Conservation (phyloP, 176 grass and related monocot species). For the Raddia distichophylla region DNA sequence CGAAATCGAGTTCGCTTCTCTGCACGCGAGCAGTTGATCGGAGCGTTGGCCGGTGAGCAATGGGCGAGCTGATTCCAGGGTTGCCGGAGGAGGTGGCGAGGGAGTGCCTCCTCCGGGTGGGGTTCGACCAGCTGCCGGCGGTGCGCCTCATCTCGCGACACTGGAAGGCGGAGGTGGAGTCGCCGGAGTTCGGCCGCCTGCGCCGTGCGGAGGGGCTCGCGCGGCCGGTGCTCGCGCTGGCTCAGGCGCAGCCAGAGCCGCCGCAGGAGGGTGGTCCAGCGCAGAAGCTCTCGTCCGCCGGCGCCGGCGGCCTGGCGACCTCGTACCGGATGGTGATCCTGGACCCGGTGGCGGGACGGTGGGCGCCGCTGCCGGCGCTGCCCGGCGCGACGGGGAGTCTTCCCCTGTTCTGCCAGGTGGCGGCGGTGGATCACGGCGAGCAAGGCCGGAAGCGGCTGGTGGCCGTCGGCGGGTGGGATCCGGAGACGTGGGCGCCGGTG, state of each 20-base stretch:
- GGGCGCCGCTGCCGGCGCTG: slow-evolving; percentile 52
- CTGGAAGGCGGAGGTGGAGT: slow-evolving; percentile 82
- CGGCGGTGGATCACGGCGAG: slow-evolving; percentile 38
- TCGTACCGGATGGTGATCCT: slow-evolving; percentile 61
- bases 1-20: not conserved
- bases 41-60: not conserved
- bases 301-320: slow-evolving; percentile 17
- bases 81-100: slow-evolving; percentile 82
- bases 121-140: slow-evolving; percentile 62
- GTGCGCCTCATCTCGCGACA: slow-evolving; percentile 67
- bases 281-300: slow-evolving; percentile 19
- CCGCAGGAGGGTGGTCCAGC: not conserved
- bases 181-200: slow-evolving; percentile 50
- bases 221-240: slow-evolving; percentile 39
- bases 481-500: slow-evolving; percentile 70
- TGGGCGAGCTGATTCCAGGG: slow-evolving; percentile 74
- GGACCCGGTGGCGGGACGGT: slow-evolving; percentile 48
- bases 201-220: slow-evolving; percentile 47
- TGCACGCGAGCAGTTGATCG: not conserved
- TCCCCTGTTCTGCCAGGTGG: slow-evolving; percentile 83
- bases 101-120: slow-evolving; percentile 89
- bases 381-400: slow-evolving; percentile 46
- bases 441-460: slow-evolving; percentile 55
- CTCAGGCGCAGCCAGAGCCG: slow-evolving; percentile 37
- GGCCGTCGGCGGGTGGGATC: slow-evolving; percentile 83